These are phyloP conservation scores for Auxenochlorella protothecoides DNA, from an alignment of 139 green algal genomes.

Conservation along the genomic window DNA sequence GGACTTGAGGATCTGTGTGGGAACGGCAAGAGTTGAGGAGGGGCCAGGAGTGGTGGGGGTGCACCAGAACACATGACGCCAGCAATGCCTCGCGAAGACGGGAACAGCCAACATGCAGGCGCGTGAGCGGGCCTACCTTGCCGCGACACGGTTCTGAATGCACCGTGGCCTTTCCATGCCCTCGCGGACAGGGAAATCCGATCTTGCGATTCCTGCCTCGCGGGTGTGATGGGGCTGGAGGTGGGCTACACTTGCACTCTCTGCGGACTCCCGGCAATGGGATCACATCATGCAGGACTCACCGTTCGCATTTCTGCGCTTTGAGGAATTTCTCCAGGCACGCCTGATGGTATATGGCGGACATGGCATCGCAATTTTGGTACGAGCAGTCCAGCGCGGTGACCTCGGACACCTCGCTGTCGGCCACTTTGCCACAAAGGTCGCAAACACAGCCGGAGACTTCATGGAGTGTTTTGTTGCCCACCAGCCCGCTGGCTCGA, in stretches of 20 bases:
- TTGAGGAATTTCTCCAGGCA: conserved; percentile 80
- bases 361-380: conserved; percentile 39
- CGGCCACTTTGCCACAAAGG: conserved; percentile 51
- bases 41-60: too few species aligned
- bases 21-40: too few species aligned
- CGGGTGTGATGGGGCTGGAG: too few species aligned
- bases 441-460: conserved; percentile 45
- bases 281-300: conserved; percentile 1
- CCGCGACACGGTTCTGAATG: conserved; percentile 57
- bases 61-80: too few species aligned
- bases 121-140: conserved; percentile 33
- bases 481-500: conserved; percentile 1
- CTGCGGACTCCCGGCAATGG: too few species aligned
- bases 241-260: too few species aligned
- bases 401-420: conserved; percentile 56
- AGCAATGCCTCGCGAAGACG: too few species aligned
- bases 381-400: conserved; percentile 76
- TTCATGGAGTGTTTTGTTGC: conserved; percentile 19
- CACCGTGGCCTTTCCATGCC: conserved; percentile 58
- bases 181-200: conserved; percentile 78
- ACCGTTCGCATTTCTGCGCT: conserved; percentile 56
- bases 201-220: conserved; percentile 73
- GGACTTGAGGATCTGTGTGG: conserved; percentile 64
- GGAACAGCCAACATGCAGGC: background rate
- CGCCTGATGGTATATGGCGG: conserved; percentile 69